Percentiles rank a stretch among this genome's conserved stretches.
Conservation (phyloP, 2,329 filamentous ascomycete genomes). For the Rhynchosporium agropyri region DNA sequence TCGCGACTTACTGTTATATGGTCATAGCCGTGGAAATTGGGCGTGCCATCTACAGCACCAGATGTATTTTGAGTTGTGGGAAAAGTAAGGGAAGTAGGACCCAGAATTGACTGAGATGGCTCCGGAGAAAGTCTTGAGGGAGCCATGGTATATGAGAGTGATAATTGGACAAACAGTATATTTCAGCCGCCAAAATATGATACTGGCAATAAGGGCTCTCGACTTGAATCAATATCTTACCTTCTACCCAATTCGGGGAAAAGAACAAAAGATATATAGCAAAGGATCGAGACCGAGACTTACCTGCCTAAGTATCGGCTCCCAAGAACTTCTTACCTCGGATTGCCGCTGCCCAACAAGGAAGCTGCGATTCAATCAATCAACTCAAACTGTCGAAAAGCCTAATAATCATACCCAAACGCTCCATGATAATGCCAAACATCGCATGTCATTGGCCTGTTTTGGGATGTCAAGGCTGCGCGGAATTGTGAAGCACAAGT, state of each 20-base stretch:
- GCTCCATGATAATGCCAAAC: not conserved
- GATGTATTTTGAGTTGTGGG: slow-evolving; percentile 52
- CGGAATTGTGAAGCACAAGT: not conserved
- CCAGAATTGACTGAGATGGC: slow-evolving; percentile 23
- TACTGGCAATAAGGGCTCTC: not conserved
- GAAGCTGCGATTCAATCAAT: slow-evolving; percentile 10
- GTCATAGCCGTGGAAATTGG: slow-evolving; percentile 81
- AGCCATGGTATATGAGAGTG: slow-evolving; percentile 31
- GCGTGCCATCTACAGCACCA: slow-evolving; percentile 54
- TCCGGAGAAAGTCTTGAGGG: slow-evolving; percentile 33
- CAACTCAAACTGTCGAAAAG: slow-evolving; percentile 7
- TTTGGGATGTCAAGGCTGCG: not conserved
- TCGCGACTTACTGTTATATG: slow-evolving; percentile 63
- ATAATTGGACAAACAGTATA: slow-evolving; percentile 10
- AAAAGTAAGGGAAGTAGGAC: slow-evolving; percentile 42
- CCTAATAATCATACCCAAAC: not conserved
- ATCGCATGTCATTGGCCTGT: not conserved
- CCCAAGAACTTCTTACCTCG: slow-evolving; percentile 5
- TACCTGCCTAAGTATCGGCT: slow-evolving; percentile 4
- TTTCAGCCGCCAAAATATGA: not conserved
- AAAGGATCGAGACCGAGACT: slow-evolving; percentile 6
- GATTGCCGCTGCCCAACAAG: slow-evolving; percentile 10
- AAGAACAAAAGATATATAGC: slow-evolving; percentile 1
- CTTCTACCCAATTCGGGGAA: not conserved
- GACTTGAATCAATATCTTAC: slow-evolving; percentile 12